Evolutionary conservation across 257 asterid species (phyloP), one percentile per base, ranked within the genome.

Genomic region (Nicotiana attenuata): DNA sequence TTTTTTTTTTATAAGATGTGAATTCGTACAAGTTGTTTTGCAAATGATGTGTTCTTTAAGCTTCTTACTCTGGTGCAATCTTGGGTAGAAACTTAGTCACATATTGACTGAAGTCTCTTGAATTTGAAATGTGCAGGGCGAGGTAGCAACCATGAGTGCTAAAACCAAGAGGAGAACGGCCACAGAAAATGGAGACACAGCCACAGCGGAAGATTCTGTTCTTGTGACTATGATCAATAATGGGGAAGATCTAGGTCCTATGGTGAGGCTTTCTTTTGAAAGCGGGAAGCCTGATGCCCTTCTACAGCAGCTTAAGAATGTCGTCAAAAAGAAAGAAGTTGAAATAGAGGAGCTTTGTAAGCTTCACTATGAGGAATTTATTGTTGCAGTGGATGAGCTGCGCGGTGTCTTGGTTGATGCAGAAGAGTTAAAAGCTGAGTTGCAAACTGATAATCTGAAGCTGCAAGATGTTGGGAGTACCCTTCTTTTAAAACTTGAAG

Each of bases 371-470:
- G 99, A 95, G 86, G 98, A 95, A 22, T 95, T 95, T 19, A 93
- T 95, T 53, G 86, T 92, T 8, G 99, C 99, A 0, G 99, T 95
- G 28, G 99, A 95, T 82, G 98, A 95, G 88, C 90, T 95, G 16
- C 98, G 99, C 1, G 98, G 99, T 24, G 99, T 95, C 20, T 83
- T 95, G 84, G 98, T 93, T 2, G 99, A 95, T 68, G 98, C 99
- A 0, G 99, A 93, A 85, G 99, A 95, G 88, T 87, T 95, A 84
- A 95, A 95, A 79, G 83, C 93, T 33, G 97, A 93, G 88, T 92
- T 95, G 65, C 92, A 94, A 1, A 89, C 91, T 85, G 99, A 93
- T 85, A 95, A 95, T 85, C 89, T 89, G 47, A 87, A 90, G 87
- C 83, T 95, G 13, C 99, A 92, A 76, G 97, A 95, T 81, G 97